Percentiles rank a stretch among this genome's conserved stretches.
Evolutionary conservation across 1,139 yeast genomes (phyloP).

Genomic region (Candida mesenterica): DNA sequence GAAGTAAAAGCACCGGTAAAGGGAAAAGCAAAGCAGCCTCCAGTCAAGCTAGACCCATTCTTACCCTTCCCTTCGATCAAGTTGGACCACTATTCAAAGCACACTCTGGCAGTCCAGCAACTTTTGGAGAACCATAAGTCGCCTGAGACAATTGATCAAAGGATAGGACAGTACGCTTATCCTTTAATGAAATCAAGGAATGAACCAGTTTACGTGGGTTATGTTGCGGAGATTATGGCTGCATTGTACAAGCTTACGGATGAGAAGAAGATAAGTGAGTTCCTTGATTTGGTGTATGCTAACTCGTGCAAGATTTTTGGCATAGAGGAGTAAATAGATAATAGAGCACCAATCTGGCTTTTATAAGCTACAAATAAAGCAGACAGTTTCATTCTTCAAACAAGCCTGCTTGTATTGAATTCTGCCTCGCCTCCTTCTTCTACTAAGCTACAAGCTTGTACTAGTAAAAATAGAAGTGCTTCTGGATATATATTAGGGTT

Average conservation of each 20-base stretch:
- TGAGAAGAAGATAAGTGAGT: constrained; percentile 45
- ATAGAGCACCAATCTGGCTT: too few species aligned
- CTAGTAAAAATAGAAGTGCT: too few species aligned
- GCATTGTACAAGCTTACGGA: constrained; percentile 39
- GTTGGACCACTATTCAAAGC: constrained; percentile 53
- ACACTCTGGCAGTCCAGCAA: constrained; percentile 11
- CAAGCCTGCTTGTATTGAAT: too few species aligned
- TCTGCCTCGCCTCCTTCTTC: too few species aligned
- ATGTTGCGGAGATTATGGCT: constrained; percentile 77
- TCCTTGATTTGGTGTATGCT: constrained; percentile 62
- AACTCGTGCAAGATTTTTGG: constrained; percentile 62
- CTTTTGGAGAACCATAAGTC: constrained; percentile 13
- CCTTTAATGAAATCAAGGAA: constrained; percentile 81
- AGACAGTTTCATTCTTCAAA: too few species aligned
- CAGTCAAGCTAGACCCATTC: constrained; percentile 40
- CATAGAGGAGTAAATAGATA: constrained; percentile 13
- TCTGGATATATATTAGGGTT: too few species aligned
- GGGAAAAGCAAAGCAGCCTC: constrained; percentile 11
- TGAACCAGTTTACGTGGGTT: constrained; percentile 85
- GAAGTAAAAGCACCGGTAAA: neutral
- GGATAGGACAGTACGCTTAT: constrained; percentile 33
- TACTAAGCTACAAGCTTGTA: too few species aligned
- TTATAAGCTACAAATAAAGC: neutral
- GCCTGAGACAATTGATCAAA: constrained; percentile 11
- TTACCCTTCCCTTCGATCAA: constrained; percentile 65